phyloP scores from a whole-genome alignment of 2,329 filamentous ascomycete species.

The Escovopsis sp. region DNA sequence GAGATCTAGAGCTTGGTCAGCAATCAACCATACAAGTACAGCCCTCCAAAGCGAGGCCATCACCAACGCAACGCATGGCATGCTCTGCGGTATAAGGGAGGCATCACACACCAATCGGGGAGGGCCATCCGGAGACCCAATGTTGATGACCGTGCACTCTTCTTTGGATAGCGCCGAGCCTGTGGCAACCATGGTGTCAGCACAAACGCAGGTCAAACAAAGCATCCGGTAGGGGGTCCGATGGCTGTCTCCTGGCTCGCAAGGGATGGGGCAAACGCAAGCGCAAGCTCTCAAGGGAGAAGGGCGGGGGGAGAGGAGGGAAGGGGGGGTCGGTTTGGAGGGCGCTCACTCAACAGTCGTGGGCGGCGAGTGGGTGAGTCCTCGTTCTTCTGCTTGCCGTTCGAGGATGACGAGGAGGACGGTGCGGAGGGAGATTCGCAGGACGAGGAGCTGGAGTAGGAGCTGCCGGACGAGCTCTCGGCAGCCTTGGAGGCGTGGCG shows the following conservation, averaged over 20 bases:
- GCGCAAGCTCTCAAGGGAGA: neutral
- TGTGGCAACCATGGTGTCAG: slow-evolving; percentile 26
- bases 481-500: slow-evolving; percentile 29
- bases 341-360: slow-evolving; percentile 44
- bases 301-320: neutral
- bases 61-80: neutral
- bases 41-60: too few species aligned
- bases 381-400: slow-evolving; percentile 33
- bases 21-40: too few species aligned
- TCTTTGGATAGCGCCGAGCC: slow-evolving; percentile 58
- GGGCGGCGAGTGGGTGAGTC: slow-evolving; percentile 41
- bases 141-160: slow-evolving; percentile 68
- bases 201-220: slow-evolving; percentile 5
- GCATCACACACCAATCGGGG: slow-evolving; percentile 47
- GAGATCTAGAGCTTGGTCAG: slow-evolving; percentile 44
- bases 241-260: neutral
- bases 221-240: neutral
- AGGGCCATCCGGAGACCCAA: slow-evolving; percentile 59
- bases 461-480: slow-evolving; percentile 29
- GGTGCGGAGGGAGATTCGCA: too few species aligned
- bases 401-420: slow-evolving; percentile 43
- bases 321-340: slow-evolving; percentile 4
- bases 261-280: neutral
- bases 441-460: slow-evolving; percentile 27
- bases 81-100: neutral